Conservation (phyloP, 495 filamentous ascomycete species). For the Filosporella fistucella region DNA sequence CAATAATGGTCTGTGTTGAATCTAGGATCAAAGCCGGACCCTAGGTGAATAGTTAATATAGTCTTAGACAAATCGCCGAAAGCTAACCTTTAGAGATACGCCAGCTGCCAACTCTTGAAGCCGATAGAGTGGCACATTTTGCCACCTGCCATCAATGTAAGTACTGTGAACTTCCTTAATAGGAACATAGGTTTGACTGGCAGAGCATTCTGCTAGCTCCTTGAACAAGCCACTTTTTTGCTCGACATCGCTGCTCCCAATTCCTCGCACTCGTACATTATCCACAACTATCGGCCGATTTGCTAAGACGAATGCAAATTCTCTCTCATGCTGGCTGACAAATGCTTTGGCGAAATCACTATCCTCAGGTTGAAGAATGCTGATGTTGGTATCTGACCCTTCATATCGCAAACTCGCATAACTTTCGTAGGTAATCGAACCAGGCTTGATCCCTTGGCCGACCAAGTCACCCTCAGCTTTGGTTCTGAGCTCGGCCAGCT, state of each 20-base stretch:
- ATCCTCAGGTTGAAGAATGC: conserved; percentile 41
- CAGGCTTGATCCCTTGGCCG: conserved; percentile 33
- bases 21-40: conserved; percentile 23
- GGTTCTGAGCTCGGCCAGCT: no score
- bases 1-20: conserved; percentile 23
- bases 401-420: conserved; percentile 52
- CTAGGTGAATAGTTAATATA: conserved; percentile 11
- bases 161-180: no score
- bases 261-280: conserved; percentile 45
- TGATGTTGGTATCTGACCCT: conserved; percentile 47
- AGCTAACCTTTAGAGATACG: conserved; percentile 6
- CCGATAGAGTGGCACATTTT: background rate
- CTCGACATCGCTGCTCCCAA: no score
- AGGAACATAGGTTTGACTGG: no score
- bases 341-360: conserved; percentile 38
- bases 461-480: conserved; percentile 27
- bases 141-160: no score
- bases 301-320: conserved; percentile 46
- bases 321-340: conserved; percentile 40
- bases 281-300: conserved; percentile 45
- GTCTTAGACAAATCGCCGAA: conserved; percentile 18
- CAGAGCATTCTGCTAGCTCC: no score
- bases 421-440: conserved; percentile 41
- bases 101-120: background rate
- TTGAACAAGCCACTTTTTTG: no score